phyloP scores from a whole-genome alignment of 345 rosid genomes.

The Psidium friedrichsthalianum region DNA sequence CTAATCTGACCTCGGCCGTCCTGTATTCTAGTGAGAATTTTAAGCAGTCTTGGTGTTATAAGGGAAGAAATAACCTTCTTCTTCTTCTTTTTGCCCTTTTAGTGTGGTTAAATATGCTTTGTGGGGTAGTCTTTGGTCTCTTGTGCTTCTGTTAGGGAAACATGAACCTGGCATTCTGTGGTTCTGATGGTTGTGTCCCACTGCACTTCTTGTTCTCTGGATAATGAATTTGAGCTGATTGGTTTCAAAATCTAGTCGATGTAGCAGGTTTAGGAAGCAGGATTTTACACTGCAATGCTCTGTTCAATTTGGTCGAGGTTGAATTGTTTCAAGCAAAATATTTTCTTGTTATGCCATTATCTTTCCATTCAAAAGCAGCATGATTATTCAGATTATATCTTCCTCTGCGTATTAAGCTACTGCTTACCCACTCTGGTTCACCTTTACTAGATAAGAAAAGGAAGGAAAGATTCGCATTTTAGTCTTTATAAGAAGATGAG shows the following conservation, averaged over 20 bases:
- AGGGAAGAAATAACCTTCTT: neutral
- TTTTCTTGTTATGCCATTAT: neutral
- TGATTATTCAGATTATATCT: neutral
- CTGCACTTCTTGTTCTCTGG: neutral
- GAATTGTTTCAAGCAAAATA: neutral
- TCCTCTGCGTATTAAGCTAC: neutral
- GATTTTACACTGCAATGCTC: neutral
- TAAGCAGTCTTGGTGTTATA: neutral
- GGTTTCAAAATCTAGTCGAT: neutral
- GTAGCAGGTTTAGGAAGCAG: neutral
- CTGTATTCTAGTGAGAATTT: neutral
- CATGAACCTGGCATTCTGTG: neutral
- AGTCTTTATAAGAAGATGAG: neutral
- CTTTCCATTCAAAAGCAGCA: neutral
- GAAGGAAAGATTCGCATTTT: neutral
- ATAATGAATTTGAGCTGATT: neutral
- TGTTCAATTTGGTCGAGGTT: neutral
- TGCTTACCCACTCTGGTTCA: neutral
- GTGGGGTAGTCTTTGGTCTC: neutral
- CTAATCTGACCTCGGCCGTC: neutral
- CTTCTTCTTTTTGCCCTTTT: neutral
- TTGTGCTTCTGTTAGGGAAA: neutral
- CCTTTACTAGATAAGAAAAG: neutral
- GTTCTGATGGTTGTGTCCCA: neutral
- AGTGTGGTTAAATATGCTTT: neutral